Evolutionary conservation across 1,139 yeast genomes (phyloP).

Genomic region (Yamadazyma jaroonii): DNA sequence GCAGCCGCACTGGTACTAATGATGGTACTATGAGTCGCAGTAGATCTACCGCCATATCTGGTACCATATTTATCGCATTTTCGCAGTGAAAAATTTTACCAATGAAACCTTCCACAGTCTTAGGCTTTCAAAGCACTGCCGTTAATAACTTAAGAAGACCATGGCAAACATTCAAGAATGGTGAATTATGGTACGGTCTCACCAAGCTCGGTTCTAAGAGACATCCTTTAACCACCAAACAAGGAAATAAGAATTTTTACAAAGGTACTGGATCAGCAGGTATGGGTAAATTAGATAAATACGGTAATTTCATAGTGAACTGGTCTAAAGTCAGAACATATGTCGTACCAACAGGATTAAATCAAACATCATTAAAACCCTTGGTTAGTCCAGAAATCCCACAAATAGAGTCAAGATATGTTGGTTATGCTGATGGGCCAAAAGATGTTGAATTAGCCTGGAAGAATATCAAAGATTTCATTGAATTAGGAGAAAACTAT

Average conservation of each 20-base stretch:
- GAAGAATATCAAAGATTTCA: constrained; percentile 69
- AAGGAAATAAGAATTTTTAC: constrained; percentile 90
- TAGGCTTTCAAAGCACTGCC: constrained; percentile 54
- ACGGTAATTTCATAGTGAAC: constrained; percentile 73
- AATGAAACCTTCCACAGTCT: constrained; percentile 56
- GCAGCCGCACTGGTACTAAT: too few relatives aligned
- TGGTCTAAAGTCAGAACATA: constrained; percentile 89
- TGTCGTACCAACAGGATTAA: constrained; percentile 67
- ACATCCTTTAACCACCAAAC: constrained; percentile 82
- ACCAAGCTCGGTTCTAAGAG: constrained; percentile 81
- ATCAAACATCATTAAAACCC: constrained; percentile 56
- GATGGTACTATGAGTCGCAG: too few relatives aligned
- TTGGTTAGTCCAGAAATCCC: constrained; percentile 72
- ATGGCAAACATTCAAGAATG: constrained; percentile 84
- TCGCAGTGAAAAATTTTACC: constrained; percentile 12
- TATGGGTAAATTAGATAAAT: constrained; percentile 73
- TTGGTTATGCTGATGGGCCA: constrained; percentile 70
- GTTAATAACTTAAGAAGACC: constrained; percentile 66
- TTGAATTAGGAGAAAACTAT: constrained; percentile 64
- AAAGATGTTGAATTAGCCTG: constrained; percentile 73
- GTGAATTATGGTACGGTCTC: constrained; percentile 78
- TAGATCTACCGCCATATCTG: too few relatives aligned
- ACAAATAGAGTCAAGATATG: constrained; percentile 61
- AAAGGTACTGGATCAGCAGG: constrained; percentile 97
- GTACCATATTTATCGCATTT: background rate